phyloP scores from a whole-genome alignment of 2,329 filamentous ascomycete genomes.

The Tolypocladium amazonense region DNA sequence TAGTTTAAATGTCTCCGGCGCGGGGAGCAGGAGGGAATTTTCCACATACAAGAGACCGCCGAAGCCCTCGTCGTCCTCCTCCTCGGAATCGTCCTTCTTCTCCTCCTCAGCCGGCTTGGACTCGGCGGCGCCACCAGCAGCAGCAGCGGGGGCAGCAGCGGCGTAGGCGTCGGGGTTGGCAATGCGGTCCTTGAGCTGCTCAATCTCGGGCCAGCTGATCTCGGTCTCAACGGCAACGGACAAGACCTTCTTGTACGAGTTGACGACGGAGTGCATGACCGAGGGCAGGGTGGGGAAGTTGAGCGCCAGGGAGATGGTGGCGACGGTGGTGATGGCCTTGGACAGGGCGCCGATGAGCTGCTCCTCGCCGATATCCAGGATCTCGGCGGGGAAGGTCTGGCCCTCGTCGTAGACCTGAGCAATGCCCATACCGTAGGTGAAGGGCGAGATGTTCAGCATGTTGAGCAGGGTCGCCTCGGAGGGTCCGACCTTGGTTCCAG shows the following conservation, averaged over 20 bases:
- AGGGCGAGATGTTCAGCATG: slow-evolving; percentile 99
- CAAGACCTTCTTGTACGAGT: slow-evolving; percentile 95
- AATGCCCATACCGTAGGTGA: slow-evolving; percentile 98
- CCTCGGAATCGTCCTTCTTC: slow-evolving; percentile 57
- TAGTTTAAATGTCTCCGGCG: slow-evolving; percentile 18
- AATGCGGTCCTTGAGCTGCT: slow-evolving; percentile 98
- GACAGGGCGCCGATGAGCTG: slow-evolving; percentile 82
- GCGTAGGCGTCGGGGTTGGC: slow-evolving; percentile 98
- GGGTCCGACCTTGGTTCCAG: slow-evolving; percentile 86
- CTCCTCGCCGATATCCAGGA: slow-evolving; percentile 90
- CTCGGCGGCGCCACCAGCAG: slow-evolving; percentile 35
- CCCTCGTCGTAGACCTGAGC: slow-evolving; percentile 95
- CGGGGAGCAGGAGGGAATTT: neutral
- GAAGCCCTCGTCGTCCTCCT: slow-evolving; percentile 62
- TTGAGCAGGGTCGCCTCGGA: slow-evolving; percentile 98
- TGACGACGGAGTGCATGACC: slow-evolving; percentile 92
- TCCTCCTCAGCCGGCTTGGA: slow-evolving; percentile 48
- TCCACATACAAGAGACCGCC: slow-evolving; percentile 63
- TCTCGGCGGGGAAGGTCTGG: slow-evolving; percentile 75
- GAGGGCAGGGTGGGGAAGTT: slow-evolving; percentile 96
- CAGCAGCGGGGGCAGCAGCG: slow-evolving; percentile 62
- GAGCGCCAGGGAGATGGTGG: slow-evolving; percentile 80
- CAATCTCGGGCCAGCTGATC: slow-evolving; percentile 88
- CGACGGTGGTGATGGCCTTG: slow-evolving; percentile 75
- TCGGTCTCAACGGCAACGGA: slow-evolving; percentile 85